A percentile compares a stretch with the other conserved stretches of the same genome.
Evolutionary conservation across 2,329 filamentous ascomycete genomes (phyloP).

Genomic region (Sphaerulina populicola): DNA sequence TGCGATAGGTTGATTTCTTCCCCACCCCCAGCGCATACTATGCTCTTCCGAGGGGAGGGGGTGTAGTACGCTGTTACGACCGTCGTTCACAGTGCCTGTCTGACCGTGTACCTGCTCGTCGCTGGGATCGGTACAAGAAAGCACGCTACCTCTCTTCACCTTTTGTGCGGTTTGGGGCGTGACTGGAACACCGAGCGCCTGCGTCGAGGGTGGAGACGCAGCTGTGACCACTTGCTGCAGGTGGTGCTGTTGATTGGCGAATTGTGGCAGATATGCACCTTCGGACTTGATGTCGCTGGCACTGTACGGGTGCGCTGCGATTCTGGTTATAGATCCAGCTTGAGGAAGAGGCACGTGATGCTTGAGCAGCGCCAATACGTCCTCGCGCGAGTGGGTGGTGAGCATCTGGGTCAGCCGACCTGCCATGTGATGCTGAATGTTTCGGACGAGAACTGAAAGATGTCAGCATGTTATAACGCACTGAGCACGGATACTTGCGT

Average conservation of each 20-base stretch:
- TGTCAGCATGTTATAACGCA: not conserved
- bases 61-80: not conserved
- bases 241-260: not conserved
- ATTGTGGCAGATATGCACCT: not conserved
- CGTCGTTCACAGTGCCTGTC: not conserved
- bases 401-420: not conserved
- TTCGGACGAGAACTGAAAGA: not conserved
- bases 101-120: not conserved
- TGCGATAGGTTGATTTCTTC: not conserved
- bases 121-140: not conserved
- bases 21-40: not conserved
- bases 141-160: not conserved
- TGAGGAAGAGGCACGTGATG: not conserved
- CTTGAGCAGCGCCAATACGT: not conserved
- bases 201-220: not conserved
- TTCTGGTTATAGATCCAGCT: not conserved
- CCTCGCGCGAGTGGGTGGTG: not conserved
- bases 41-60: not conserved
- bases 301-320: not conserved
- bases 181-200: not conserved
- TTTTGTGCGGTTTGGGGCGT: slow-evolving; percentile 1
- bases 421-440: not conserved
- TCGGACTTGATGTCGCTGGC: not conserved
- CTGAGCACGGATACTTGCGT: not conserved
- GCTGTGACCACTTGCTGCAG: not conserved